Evolutionary conservation across 495 filamentous ascomycete genomes (phyloP).

Genomic region (Tricharina praecox): DNA sequence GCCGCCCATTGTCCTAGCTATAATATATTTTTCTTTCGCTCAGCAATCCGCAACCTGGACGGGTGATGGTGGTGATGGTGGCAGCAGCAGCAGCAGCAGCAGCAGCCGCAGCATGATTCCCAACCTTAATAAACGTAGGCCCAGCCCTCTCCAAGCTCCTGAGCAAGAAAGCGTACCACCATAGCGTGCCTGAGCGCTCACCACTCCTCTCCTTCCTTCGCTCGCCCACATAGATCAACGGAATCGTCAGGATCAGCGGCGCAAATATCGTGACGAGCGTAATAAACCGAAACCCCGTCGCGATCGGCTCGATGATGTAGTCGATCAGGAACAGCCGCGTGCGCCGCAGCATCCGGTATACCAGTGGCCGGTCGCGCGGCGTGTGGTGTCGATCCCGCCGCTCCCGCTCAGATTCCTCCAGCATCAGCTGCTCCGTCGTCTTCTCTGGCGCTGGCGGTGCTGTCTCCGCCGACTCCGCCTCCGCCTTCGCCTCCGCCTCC

Average conservation of each 20-base stretch:
- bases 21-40: too few species aligned
- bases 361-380: conserved; percentile 9
- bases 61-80: too few species aligned
- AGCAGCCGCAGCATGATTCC: too few species aligned
- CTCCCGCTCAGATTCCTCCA: conserved; percentile 21
- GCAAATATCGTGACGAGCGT: conserved; percentile 78
- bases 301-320: conserved; percentile 52
- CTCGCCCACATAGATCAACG: conserved; percentile 61
- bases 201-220: conserved; percentile 42
- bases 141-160: conserved; percentile 83
- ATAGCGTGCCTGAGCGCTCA: conserved; percentile 63
- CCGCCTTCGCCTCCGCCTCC: neutral
- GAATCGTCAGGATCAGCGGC: conserved; percentile 66
- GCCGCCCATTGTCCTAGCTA: conserved; percentile 98
- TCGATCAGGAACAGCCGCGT: conserved; percentile 11
- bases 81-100: too few species aligned
- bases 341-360: conserved; percentile 3
- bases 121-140: conserved; percentile 93
- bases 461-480: neutral
- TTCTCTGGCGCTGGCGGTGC: conserved; percentile 1
- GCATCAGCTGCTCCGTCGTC: conserved; percentile 20
- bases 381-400: conserved; percentile 4
- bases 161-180: conserved; percentile 91
- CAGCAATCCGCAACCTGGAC: too few species aligned
- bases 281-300: conserved; percentile 70